phyloP scores from a whole-genome alignment of 208 protist genomes.

The Borovskyia barvae region DNA sequence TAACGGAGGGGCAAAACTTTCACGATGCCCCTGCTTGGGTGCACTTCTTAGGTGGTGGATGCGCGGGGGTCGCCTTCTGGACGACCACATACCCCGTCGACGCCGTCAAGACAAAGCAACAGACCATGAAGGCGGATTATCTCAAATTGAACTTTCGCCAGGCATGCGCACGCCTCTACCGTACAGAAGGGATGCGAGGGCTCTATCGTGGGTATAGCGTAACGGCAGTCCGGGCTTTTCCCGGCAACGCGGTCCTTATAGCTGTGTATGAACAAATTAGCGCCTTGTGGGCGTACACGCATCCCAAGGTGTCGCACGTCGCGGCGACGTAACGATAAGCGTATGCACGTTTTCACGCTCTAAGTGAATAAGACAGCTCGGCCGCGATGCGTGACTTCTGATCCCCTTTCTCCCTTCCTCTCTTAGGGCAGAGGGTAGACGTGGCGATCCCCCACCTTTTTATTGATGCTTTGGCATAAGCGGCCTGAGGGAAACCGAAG shows the following conservation, averaged over 20 bases:
- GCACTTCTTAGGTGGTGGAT: conserved; percentile 83
- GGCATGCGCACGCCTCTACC: conserved; percentile 75
- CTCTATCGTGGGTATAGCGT: conserved; percentile 86
- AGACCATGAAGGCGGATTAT: conserved; percentile 84
- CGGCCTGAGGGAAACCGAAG: too few species aligned
- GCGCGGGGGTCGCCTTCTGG: conserved; percentile 90
- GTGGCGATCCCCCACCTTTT: too few species aligned
- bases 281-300: conserved; percentile 52
- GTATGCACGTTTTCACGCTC: too few species aligned
- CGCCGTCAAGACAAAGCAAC: conserved; percentile 89
- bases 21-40: conserved; percentile 72
- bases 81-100: conserved; percentile 89
- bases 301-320: too few species aligned
- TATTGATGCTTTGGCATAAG: too few species aligned
- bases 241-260: conserved; percentile 89
- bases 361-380: too few species aligned
- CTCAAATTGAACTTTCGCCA: conserved; percentile 71
- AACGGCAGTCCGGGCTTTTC: conserved; percentile 88
- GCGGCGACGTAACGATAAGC: too few species aligned
- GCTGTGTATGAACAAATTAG: conserved; percentile 88
- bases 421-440: too few species aligned
- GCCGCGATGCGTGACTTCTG: too few species aligned
- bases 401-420: too few species aligned
- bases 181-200: conserved; percentile 78
- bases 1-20: conserved; percentile 59